phyloP scores from a whole-genome alignment of 202 grass and related monocot genomes.

The Dendrocalamus latiflorus region DNA sequence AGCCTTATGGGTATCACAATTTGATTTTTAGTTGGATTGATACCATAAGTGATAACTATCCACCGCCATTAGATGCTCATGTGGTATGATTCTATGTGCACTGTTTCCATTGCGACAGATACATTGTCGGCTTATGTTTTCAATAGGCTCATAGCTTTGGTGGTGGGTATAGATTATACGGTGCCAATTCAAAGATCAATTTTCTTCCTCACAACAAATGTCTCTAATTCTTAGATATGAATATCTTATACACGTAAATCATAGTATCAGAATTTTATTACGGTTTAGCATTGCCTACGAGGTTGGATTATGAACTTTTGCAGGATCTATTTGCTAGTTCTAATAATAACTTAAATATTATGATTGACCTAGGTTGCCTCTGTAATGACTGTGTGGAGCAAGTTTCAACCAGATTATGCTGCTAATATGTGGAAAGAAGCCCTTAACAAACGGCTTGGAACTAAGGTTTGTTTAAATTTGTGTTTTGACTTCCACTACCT shows the following conservation, averaged over 20 bases:
- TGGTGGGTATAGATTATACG: not conserved
- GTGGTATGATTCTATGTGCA: slow-evolving; percentile 52
- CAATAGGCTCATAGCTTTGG: not conserved
- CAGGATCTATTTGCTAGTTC: slow-evolving; percentile 9
- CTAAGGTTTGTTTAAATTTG: slow-evolving; percentile 50
- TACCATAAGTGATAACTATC: slow-evolving; percentile 85
- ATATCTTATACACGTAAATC: not conserved
- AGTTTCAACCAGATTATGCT: slow-evolving; percentile 88
- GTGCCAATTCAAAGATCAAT: not conserved
- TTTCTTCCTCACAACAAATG: not conserved
- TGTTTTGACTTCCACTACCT: not conserved
- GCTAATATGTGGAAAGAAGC: slow-evolving; percentile 93
- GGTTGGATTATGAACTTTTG: not conserved
- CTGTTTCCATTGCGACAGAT: not conserved
- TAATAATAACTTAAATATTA: slow-evolving; percentile 28
- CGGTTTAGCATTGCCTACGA: not conserved
- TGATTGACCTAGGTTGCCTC: slow-evolving; percentile 75
- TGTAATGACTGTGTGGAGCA: slow-evolving; percentile 95
- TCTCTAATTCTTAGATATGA: not conserved
- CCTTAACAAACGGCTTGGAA: slow-evolving; percentile 91
- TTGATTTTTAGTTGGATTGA: slow-evolving; percentile 99
- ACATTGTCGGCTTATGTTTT: not conserved
- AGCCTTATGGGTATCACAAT: slow-evolving; percentile 93
- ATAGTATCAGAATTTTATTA: not conserved
- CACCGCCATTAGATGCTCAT: slow-evolving; percentile 90